Evolutionary conservation across 2,329 filamentous ascomycete species (phyloP).

Genomic region (Ramularia endophylla): DNA sequence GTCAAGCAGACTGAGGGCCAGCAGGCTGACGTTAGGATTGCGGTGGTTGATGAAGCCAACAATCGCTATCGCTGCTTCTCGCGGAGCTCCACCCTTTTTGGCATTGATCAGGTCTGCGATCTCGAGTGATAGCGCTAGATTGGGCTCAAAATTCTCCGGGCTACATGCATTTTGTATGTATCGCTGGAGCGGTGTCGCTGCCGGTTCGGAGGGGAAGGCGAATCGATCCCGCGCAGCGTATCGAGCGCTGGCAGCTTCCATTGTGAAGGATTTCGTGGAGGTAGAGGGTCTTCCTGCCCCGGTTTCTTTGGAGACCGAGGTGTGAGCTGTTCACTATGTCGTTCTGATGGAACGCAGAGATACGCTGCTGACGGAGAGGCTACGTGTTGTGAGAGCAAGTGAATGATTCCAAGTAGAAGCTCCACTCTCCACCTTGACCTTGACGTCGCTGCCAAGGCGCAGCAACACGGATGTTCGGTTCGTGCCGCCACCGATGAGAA

Average conservation of each 20-base stretch:
- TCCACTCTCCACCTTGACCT: too few relatives aligned
- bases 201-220: constrained; percentile 70
- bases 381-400: too few relatives aligned
- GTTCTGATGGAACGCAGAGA: too few relatives aligned
- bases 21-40: constrained; percentile 88
- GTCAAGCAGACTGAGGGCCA: constrained; percentile 85
- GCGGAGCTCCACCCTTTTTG: constrained; percentile 92
- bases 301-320: too few relatives aligned
- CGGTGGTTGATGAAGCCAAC: constrained; percentile 94
- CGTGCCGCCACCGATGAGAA: too few relatives aligned
- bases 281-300: too few relatives aligned
- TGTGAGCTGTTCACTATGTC: too few relatives aligned
- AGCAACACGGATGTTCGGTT: too few relatives aligned
- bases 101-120: constrained; percentile 94
- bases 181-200: constrained; percentile 82
- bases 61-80: constrained; percentile 89
- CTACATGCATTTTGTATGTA: constrained; percentile 96
- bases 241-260: constrained; percentile 95
- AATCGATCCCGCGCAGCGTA: constrained; percentile 95
- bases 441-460: too few relatives aligned
- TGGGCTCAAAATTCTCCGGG: constrained; percentile 95
- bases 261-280: constrained; percentile 7
- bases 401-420: too few relatives aligned
- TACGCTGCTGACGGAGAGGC: too few relatives aligned
- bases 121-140: constrained; percentile 92